Conservation (phyloP, 805 yeast species). For the Scheffersomyces coipomensis region DNA sequence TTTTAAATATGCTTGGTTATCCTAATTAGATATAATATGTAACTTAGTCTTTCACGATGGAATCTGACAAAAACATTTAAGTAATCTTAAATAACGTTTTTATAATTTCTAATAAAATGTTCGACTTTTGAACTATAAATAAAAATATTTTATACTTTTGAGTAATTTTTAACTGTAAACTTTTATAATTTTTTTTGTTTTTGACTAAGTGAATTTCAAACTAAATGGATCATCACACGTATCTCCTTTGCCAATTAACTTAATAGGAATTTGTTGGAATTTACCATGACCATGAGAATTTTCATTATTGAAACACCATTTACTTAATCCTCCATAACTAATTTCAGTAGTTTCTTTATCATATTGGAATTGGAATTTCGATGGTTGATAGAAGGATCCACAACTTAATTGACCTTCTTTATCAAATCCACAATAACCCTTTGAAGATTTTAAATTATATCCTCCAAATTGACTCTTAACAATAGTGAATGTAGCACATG, state of each 20-base stretch:
- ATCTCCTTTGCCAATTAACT: conserved; percentile 12
- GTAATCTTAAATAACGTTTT: too few relatives aligned
- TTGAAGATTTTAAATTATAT: conserved; percentile 62
- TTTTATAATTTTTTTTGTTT: background rate
- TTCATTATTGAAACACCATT: conserved; percentile 57
- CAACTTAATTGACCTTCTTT: conserved; percentile 17
- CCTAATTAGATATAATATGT: too few relatives aligned
- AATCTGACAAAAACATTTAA: too few relatives aligned
- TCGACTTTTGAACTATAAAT: too few relatives aligned
- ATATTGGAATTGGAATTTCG: conserved; percentile 51
- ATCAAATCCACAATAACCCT: conserved; percentile 67
- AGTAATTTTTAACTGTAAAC: too few relatives aligned
- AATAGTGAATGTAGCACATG: conserved; percentile 77
- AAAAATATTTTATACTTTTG: too few relatives aligned
- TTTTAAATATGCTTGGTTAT: too few relatives aligned
- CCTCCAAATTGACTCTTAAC: conserved; percentile 67
- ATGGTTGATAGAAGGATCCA: conserved; percentile 12
- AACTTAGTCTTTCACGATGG: too few relatives aligned
- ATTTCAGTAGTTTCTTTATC: conserved; percentile 45
- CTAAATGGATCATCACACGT: conserved; percentile 11
- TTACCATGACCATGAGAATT: conserved; percentile 22
- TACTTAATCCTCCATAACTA: conserved; percentile 58
- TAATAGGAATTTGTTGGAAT: conserved; percentile 20
- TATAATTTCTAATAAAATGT: too few relatives aligned
- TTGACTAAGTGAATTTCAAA: conserved; percentile 1